Evolutionary conservation across 805 yeast species (phyloP).

Genomic region (Sungouiella thailandica): DNA sequence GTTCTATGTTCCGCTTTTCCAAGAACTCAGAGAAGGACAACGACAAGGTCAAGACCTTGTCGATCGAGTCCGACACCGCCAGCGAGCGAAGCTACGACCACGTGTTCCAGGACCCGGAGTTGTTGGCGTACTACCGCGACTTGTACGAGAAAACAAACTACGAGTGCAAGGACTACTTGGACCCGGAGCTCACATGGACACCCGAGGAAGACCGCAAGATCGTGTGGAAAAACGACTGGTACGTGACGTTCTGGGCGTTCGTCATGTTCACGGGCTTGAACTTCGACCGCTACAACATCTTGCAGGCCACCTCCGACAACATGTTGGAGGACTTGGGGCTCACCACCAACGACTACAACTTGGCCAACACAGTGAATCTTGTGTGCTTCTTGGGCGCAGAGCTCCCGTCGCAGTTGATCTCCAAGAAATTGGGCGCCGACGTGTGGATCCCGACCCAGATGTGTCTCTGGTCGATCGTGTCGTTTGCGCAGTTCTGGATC

Average conservation of each 20-base stretch:
- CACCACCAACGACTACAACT: slow-evolving; percentile 50
- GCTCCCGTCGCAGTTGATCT: slow-evolving; percentile 56
- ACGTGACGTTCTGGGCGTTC: slow-evolving; percentile 20
- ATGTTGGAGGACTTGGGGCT: slow-evolving; percentile 22
- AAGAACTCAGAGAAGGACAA: too few species aligned
- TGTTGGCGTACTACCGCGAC: not conserved
- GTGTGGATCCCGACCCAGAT: slow-evolving; percentile 55
- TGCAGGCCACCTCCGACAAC: slow-evolving; percentile 21
- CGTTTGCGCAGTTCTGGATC: slow-evolving; percentile 44
- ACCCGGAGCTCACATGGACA: not conserved
- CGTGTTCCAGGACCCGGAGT: not conserved
- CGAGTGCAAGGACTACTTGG: not conserved
- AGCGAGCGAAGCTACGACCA: not conserved
- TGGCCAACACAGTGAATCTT: slow-evolving; percentile 49
- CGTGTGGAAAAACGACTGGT: slow-evolving; percentile 15
- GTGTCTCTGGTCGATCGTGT: slow-evolving; percentile 48
- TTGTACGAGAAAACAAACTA: not conserved
- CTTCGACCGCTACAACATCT: slow-evolving; percentile 20
- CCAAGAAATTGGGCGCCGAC: slow-evolving; percentile 59
- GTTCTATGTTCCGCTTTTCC: too few species aligned
- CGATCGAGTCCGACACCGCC: not conserved
- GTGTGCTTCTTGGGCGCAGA: slow-evolving; percentile 50
- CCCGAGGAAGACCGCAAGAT: slow-evolving; percentile 9
- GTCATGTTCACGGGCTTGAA: slow-evolving; percentile 20
- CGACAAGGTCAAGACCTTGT: not conserved